These are phyloP conservation scores for Suillus plorans DNA, from an alignment of 768 basidiomycete species.

Conservation along the genomic window DNA sequence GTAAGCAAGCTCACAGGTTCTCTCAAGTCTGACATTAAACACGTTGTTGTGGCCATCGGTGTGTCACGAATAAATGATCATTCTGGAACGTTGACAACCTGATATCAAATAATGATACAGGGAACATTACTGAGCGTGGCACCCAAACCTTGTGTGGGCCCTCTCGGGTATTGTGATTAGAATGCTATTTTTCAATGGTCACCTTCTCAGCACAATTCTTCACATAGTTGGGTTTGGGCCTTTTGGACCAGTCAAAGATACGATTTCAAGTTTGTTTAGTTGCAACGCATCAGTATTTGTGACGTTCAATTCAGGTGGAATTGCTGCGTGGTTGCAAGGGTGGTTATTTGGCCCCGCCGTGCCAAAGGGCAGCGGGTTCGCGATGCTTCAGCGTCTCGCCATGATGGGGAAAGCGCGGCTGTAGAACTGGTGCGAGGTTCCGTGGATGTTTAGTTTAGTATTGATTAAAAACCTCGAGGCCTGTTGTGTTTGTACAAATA, in stretches of 20 bases:
- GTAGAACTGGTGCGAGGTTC: not conserved
- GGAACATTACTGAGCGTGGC: conserved; percentile 35
- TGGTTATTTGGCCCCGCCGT: not conserved
- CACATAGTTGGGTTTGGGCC: conserved; percentile 37
- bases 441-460: too few species aligned
- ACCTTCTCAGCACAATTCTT: too few species aligned
- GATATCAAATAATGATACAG: conserved; percentile 15
- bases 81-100: not conserved
- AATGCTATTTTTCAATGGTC: too few species aligned
- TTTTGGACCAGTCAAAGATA: conserved; percentile 33
- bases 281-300: not conserved
- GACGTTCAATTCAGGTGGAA: not conserved
- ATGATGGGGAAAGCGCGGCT: not conserved
- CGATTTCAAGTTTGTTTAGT: not conserved
- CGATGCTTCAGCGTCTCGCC: not conserved
- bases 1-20: conserved; percentile 26
- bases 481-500: too few species aligned
- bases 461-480: too few species aligned
- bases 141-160: conserved; percentile 28
- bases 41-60: conserved; percentile 26
- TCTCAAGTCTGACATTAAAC: conserved; percentile 24
- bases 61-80: not conserved
- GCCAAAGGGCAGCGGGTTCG: not conserved
- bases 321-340: not conserved
- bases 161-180: conserved; percentile 22